These are phyloP conservation scores for Falciphora oryzae DNA, from an alignment of 2,329 filamentous ascomycete species.

Conservation along the genomic window DNA sequence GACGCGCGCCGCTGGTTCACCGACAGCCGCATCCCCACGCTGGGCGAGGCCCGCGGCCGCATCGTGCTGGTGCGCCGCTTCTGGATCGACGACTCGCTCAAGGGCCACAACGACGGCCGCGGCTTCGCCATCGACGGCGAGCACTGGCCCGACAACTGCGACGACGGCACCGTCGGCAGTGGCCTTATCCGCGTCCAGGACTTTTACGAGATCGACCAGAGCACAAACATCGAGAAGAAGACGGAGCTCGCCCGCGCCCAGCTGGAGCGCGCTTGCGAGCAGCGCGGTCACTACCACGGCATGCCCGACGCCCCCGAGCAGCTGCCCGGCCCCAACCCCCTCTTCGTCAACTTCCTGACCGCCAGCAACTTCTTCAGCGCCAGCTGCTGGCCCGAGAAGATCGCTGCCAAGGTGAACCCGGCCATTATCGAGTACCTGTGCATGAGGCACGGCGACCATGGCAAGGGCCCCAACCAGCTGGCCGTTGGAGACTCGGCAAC, in stretches of 20 bases:
- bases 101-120: conserved; percentile 41
- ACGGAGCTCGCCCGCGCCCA: conserved; percentile 68
- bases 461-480: conserved; percentile 42
- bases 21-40: conserved; percentile 65
- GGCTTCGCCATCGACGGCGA: conserved; percentile 58
- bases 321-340: conserved; percentile 40
- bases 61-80: conserved; percentile 84
- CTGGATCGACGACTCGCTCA: conserved; percentile 51
- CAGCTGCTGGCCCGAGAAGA: conserved; percentile 87
- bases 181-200: conserved; percentile 84
- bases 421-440: conserved; percentile 60
- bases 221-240: conserved; percentile 73
- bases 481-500: conserved; percentile 67
- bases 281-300: conserved; percentile 38
- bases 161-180: conserved; percentile 62
- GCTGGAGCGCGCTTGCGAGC: conserved; percentile 63
- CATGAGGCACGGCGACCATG: conserved; percentile 46
- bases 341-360: conserved; percentile 87
- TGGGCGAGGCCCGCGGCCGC: conserved; percentile 75
- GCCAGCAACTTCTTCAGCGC: conserved; percentile 93
- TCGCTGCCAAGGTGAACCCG: conserved; percentile 84
- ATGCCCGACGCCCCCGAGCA: conserved; percentile 15
- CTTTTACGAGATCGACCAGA: conserved; percentile 82
- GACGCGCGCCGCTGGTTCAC: conserved; percentile 64
- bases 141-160: conserved; percentile 83